Percentiles rank a stretch among this genome's conserved stretches.
Conservation (phyloP, 768 basidiomycete genomes). For the Udeniomyces megalosporus region DNA sequence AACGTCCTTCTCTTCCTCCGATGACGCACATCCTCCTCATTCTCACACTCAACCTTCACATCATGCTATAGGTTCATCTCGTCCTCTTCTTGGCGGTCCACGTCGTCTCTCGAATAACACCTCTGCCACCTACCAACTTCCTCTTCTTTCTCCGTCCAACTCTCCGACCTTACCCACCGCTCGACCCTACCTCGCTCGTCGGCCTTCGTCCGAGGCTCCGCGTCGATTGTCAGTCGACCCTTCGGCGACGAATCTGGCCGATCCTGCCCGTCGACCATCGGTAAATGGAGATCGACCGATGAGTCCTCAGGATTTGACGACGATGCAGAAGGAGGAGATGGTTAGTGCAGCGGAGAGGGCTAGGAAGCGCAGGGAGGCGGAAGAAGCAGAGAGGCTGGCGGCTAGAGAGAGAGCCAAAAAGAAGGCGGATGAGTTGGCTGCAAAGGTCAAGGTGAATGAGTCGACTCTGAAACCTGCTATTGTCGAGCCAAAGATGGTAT, state of each 20-base stretch:
- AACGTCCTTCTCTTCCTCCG: neutral
- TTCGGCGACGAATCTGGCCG: neutral
- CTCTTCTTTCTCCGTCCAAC: neutral
- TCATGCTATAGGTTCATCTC: too few relatives aligned
- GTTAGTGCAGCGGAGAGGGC: slow-evolving; percentile 12
- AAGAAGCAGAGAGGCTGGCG: slow-evolving; percentile 10
- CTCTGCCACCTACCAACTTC: neutral
- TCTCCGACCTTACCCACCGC: neutral
- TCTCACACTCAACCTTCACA: neutral
- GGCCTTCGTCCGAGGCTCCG: too few relatives aligned
- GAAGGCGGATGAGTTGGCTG: slow-evolving; percentile 15
- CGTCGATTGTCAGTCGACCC: neutral
- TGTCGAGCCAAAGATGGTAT: neutral
- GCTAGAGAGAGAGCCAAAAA: slow-evolving; percentile 4
- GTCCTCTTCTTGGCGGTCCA: too few relatives aligned
- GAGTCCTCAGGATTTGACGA: neutral
- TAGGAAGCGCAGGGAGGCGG: slow-evolving; percentile 3
- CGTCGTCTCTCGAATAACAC: neutral
- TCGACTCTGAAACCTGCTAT: neutral
- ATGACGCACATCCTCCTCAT: neutral
- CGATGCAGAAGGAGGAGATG: slow-evolving; percentile 16
- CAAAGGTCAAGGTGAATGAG: neutral
- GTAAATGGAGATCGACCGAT: neutral
- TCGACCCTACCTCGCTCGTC: neutral
- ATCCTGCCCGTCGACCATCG: neutral